phyloP scores from a whole-genome alignment of 805 yeast genomes.

The Yarrowia yakushimensis region DNA sequence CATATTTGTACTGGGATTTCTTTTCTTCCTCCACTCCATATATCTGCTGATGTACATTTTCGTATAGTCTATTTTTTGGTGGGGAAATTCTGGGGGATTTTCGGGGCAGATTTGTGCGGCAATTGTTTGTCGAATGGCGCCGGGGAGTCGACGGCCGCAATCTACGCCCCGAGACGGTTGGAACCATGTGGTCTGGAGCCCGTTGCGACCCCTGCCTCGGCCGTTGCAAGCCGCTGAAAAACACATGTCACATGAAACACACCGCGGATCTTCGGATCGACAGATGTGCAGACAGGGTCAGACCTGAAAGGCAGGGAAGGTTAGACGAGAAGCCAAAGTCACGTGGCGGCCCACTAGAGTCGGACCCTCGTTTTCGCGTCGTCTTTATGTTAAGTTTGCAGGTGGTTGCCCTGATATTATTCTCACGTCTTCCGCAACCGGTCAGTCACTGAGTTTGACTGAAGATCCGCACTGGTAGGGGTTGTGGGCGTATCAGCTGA shows the following conservation, averaged over 20 bases:
- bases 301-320: background rate
- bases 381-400: background rate
- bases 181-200: background rate
- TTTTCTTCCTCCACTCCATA: too few species aligned
- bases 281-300: constrained; percentile 7
- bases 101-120: too few species aligned
- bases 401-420: background rate
- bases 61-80: too few species aligned
- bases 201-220: background rate
- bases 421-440: background rate
- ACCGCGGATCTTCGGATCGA: background rate
- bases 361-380: background rate
- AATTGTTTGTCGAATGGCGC: too few species aligned
- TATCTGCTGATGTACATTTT: too few species aligned
- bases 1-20: too few species aligned
- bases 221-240: background rate
- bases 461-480: too few species aligned
- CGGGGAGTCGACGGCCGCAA: too few species aligned
- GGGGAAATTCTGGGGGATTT: too few species aligned
- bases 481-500: too few species aligned
- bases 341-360: too few species aligned
- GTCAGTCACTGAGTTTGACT: background rate
- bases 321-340: background rate
- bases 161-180: background rate
- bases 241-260: constrained; percentile 1